Evolutionary conservation across 495 filamentous ascomycete genomes (phyloP).

Genomic region (Aspergillus sclerotioniger): DNA sequence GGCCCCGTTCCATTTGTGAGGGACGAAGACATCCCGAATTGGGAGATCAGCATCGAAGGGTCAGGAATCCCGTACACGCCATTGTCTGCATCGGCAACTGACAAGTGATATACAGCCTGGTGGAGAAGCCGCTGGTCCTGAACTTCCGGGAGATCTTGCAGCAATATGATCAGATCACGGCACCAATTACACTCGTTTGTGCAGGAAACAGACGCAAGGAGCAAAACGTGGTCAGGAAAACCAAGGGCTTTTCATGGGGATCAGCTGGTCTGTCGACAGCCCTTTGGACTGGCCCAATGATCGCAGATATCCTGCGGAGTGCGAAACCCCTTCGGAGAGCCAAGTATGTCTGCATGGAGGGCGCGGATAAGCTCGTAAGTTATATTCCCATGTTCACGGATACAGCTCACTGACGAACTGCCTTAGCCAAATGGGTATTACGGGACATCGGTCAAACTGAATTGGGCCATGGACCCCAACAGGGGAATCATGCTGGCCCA

Average conservation of each 20-base stretch:
- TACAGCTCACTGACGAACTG: not conserved
- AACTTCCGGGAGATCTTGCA: constrained; percentile 70
- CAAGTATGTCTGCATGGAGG: constrained; percentile 89
- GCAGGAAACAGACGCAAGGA: constrained; percentile 94
- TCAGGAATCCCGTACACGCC: constrained; percentile 24
- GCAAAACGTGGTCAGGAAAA: constrained; percentile 88
- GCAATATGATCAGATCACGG: constrained; percentile 80
- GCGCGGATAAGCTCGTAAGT: constrained; percentile 74
- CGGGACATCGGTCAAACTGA: constrained; percentile 83
- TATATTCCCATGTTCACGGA: not conserved
- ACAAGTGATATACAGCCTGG: constrained; percentile 46
- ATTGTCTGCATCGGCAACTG: not conserved
- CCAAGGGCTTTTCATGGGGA: constrained; percentile 96
- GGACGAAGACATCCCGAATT: constrained; percentile 71
- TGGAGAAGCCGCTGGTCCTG: constrained; percentile 73
- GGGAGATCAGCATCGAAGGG: constrained; percentile 88
- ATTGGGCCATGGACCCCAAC: constrained; percentile 84
- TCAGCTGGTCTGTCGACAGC: constrained; percentile 86
- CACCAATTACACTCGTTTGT: constrained; percentile 88
- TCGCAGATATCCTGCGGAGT: constrained; percentile 68
- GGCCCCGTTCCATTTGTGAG: constrained; percentile 77
- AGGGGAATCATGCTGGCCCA: constrained; percentile 86
- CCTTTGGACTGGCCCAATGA: constrained; percentile 80
- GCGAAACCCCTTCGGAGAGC: constrained; percentile 70
- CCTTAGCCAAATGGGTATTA: constrained; percentile 81